Conservation (phyloP, 2,329 filamentous ascomycete genomes). For the Ceratocystis papillata region DNA sequence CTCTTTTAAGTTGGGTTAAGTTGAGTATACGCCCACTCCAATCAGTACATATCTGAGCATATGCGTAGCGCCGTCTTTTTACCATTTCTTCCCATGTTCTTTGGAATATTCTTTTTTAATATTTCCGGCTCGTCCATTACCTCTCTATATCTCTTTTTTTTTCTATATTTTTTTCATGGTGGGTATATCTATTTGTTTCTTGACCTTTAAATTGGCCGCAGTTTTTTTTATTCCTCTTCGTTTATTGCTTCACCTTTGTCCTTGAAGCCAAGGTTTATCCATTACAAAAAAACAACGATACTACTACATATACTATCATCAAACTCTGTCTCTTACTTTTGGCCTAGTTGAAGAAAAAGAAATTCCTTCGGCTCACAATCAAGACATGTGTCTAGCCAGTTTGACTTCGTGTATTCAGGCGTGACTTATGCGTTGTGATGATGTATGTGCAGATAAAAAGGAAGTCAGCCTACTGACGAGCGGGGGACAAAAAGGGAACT, state of each 20-base stretch:
- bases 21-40: neutral
- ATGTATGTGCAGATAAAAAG: neutral
- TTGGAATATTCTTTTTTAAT: slow-evolving; percentile 16
- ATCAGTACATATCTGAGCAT: slow-evolving; percentile 6
- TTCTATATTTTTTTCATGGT: neutral
- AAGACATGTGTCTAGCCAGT: slow-evolving; percentile 2
- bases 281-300: neutral
- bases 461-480: neutral
- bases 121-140: neutral
- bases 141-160: neutral
- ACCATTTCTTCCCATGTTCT: slow-evolving; percentile 3
- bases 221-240: neutral
- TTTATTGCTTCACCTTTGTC: neutral
- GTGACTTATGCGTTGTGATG: neutral
- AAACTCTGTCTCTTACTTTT: neutral
- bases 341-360: neutral
- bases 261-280: neutral
- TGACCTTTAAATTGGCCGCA: neutral
- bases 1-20: neutral
- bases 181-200: slow-evolving; percentile 11
- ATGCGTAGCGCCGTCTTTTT: slow-evolving; percentile 11
- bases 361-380: slow-evolving; percentile 6
- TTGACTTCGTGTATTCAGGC: neutral
- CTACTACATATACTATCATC: no score
- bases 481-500: neutral